phyloP scores from a whole-genome alignment of 2,329 filamentous ascomycete genomes.

The Penicillium sp. region DNA sequence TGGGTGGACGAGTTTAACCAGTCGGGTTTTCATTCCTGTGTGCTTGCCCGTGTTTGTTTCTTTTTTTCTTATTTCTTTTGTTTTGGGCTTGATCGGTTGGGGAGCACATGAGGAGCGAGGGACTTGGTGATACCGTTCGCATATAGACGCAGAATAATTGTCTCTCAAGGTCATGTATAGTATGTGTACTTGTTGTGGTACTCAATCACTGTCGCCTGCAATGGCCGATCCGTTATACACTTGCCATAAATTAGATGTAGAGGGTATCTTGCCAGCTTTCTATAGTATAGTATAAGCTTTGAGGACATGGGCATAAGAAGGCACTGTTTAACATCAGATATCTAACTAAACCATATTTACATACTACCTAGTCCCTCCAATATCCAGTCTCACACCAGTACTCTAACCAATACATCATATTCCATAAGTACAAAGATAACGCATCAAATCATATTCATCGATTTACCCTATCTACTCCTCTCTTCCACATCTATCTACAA shows the following conservation, averaged over 20 bases:
- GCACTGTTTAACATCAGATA: neutral
- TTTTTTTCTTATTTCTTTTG: conserved; percentile 28
- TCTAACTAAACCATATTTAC: neutral
- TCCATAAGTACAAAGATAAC: neutral
- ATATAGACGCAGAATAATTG: conserved; percentile 33
- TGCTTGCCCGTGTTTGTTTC: conserved; percentile 14
- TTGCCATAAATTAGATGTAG: neutral
- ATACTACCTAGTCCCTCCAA: too few species aligned
- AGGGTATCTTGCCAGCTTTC: neutral
- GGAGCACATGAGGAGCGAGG: conserved; percentile 21
- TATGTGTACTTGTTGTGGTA: conserved; percentile 35
- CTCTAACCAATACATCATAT: neutral
- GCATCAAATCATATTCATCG: neutral
- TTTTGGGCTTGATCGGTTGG: conserved; percentile 22
- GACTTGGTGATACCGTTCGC: conserved; percentile 28
- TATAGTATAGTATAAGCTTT: neutral
- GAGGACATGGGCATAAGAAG: neutral
- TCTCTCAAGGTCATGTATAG: conserved; percentile 40
- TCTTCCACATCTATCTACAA: conserved; percentile 31
- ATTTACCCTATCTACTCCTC: neutral
- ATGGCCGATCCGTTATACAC: neutral
- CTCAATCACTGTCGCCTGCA: conserved; percentile 26
- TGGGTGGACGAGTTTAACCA: conserved; percentile 18
- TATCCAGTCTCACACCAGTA: neutral
- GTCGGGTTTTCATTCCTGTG: conserved; percentile 20